A percentile compares a stretch with the other conserved stretches of the same genome.
phyloP scores from a whole-genome alignment of 495 filamentous ascomycete genomes.

The Aspergillus taichungensis region DNA sequence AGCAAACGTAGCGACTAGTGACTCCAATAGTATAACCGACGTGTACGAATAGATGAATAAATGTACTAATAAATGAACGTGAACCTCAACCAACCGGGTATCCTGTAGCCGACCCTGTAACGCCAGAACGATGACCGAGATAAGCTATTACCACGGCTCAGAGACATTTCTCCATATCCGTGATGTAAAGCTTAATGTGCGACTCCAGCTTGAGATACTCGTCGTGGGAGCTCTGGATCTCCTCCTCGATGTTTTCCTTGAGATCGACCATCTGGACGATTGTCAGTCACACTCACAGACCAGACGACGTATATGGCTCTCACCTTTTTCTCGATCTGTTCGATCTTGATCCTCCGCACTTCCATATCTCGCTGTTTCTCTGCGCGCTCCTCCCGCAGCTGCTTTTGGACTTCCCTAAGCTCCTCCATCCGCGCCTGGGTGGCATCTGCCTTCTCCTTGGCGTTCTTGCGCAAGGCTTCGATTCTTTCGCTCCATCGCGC shows the following conservation, averaged over 20 bases:
- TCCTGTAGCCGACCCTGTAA: slow-evolving; percentile 34
- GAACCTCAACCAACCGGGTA: slow-evolving; percentile 25
- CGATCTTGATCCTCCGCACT: slow-evolving; percentile 77
- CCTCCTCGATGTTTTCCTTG: slow-evolving; percentile 92
- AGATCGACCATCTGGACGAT: slow-evolving; percentile 78
- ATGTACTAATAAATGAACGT: slow-evolving; percentile 12
- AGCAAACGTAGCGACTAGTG: background rate
- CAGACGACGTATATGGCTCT: background rate
- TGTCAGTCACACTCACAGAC: slow-evolving; percentile 4
- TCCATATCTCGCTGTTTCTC: slow-evolving; percentile 89
- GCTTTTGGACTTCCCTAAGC: slow-evolving; percentile 68
- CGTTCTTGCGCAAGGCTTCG: slow-evolving; percentile 65
- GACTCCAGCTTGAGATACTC: slow-evolving; percentile 95
- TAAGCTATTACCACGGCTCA: slow-evolving; percentile 28
- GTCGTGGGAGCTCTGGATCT: slow-evolving; percentile 77
- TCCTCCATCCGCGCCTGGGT: slow-evolving; percentile 88
- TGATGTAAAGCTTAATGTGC: slow-evolving; percentile 95
- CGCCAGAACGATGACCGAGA: slow-evolving; percentile 26
- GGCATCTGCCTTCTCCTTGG: slow-evolving; percentile 66
- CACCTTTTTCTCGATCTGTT: slow-evolving; percentile 98
- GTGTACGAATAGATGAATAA: slow-evolving; percentile 1
- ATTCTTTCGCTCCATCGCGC: slow-evolving; percentile 78
- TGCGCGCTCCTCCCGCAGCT: slow-evolving; percentile 71
- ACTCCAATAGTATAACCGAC: background rate
- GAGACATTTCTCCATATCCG: slow-evolving; percentile 92